A percentile compares a stretch with the other conserved stretches of the same genome.
Evolutionary conservation across 306 rosid species (phyloP).

Genomic region (Prunus persica): DNA sequence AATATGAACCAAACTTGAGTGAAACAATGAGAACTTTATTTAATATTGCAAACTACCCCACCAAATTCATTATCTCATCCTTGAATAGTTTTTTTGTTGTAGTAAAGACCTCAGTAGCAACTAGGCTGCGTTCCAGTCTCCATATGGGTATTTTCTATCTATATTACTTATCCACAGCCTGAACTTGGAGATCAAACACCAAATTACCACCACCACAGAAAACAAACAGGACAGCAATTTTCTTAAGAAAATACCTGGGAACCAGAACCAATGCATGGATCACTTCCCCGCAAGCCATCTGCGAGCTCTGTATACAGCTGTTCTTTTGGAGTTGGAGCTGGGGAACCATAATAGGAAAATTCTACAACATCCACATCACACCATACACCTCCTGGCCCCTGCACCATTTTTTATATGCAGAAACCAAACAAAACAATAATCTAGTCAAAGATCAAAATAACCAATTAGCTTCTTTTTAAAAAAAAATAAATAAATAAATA

Average conservation of each 20-base stretch:
- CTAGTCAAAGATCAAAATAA: slow-evolving; percentile 13
- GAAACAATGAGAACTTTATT: background rate
- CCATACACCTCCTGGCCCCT: slow-evolving; percentile 99
- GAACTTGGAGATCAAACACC: background rate
- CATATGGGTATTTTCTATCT: background rate
- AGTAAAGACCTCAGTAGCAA: background rate
- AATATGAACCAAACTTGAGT: background rate
- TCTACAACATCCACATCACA: slow-evolving; percentile 99
- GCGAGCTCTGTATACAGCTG: slow-evolving; percentile 86
- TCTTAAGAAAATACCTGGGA: slow-evolving; percentile 71
- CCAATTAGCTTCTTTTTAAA: background rate
- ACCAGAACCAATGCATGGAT: slow-evolving; percentile 85
- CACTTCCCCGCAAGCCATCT: slow-evolving; percentile 92
- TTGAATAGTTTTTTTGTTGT: background rate
- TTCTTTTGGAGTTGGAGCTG: slow-evolving; percentile 89
- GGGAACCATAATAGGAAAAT: slow-evolving; percentile 93
- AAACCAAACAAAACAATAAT: background rate
- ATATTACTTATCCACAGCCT: background rate
- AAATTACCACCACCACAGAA: background rate
- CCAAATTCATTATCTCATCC: background rate
- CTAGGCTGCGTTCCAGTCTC: background rate
- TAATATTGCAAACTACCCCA: background rate
- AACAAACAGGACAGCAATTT: slow-evolving; percentile 18
- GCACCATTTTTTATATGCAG: slow-evolving; percentile 15
- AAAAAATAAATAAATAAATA: too few species aligned